Conservation (phyloP, 1,284 basidiomycete genomes). For the Pseudozyma pruni region DNA sequence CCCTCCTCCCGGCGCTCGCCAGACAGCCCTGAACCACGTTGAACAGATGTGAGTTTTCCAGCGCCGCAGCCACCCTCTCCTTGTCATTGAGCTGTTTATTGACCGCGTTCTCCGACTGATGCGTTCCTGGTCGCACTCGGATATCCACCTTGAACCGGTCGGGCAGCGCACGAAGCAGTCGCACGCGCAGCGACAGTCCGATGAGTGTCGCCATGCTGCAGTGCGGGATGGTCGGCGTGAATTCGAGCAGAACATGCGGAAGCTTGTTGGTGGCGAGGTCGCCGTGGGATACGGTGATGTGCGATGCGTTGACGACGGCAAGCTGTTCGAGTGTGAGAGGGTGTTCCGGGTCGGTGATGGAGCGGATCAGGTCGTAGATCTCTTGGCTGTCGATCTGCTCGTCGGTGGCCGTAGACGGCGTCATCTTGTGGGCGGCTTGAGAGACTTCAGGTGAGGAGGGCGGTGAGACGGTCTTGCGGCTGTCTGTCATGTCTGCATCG, state of each 20-base stretch:
- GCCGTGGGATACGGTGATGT: conserved; percentile 76
- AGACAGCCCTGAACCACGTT: conserved; percentile 91
- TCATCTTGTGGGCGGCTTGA: background rate
- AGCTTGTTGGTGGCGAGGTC: conserved; percentile 35
- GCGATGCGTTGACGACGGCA: conserved; percentile 89
- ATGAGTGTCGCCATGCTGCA: conserved; percentile 98
- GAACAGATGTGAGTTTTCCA: conserved; percentile 88
- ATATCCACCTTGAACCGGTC: conserved; percentile 95
- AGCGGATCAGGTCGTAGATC: conserved; percentile 79
- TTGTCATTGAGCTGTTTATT: conserved; percentile 99
- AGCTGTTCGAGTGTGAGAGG: conserved; percentile 94
- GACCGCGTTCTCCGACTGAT: conserved; percentile 92
- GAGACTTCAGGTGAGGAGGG: conserved; percentile 8
- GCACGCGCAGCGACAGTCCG: conserved; percentile 90
- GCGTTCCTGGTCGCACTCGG: conserved; percentile 89
- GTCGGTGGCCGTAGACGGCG: conserved; percentile 1
- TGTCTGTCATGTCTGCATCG: conserved; percentile 15
- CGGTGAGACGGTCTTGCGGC: conserved; percentile 2
- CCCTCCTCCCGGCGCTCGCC: conserved; percentile 71
- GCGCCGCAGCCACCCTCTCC: conserved; percentile 93
- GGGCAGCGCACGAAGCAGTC: conserved; percentile 88
- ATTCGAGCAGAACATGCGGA: conserved; percentile 72
- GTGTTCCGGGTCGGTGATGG: conserved; percentile 96
- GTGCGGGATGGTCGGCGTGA: conserved; percentile 95
- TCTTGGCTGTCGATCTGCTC: conserved; percentile 62